Conservation (phyloP, 192 early-diverging fungal genomes). For the Umbelopsis sp. region DNA sequence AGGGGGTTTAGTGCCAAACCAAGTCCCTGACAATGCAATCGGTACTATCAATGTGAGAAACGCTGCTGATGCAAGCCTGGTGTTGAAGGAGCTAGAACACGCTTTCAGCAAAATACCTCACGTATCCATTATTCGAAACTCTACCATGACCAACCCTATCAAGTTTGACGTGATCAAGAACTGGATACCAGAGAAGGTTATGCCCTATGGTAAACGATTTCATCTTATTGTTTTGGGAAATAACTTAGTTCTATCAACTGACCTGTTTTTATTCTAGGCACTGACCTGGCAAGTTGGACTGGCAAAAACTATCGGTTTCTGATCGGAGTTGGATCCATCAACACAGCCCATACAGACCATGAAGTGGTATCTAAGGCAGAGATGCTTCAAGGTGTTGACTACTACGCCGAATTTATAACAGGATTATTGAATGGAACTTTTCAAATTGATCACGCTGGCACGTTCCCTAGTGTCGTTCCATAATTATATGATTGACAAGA, state of each 20-base stretch:
- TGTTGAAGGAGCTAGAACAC: neutral
- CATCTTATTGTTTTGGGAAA: too few species aligned
- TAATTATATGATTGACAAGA: neutral
- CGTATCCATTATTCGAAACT: neutral
- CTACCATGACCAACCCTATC: conserved; percentile 6
- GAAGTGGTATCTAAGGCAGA: conserved; percentile 7
- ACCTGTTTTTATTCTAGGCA: neutral
- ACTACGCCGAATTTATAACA: conserved; percentile 1
- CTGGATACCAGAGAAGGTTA: neutral
- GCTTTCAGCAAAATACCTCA: conserved; percentile 8
- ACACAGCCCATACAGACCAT: neutral
- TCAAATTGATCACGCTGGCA: neutral
- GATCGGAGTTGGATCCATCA: conserved; percentile 4
- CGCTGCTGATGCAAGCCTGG: neutral
- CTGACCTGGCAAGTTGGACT: conserved; percentile 7
- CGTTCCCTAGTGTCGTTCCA: neutral
- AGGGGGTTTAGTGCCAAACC: neutral
- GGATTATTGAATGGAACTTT: conserved; percentile 7
- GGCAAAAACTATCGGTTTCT: conserved; percentile 4
- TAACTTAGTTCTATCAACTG: neutral
- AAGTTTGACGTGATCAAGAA: conserved; percentile 12
- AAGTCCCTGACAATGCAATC: conserved; percentile 3
- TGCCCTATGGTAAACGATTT: neutral
- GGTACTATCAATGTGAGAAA: conserved; percentile 10
- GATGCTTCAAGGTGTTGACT: neutral